Base-by-base conservation (phyloP, 73 alveolate genomes). In the Halteria grandinella region DNA sequence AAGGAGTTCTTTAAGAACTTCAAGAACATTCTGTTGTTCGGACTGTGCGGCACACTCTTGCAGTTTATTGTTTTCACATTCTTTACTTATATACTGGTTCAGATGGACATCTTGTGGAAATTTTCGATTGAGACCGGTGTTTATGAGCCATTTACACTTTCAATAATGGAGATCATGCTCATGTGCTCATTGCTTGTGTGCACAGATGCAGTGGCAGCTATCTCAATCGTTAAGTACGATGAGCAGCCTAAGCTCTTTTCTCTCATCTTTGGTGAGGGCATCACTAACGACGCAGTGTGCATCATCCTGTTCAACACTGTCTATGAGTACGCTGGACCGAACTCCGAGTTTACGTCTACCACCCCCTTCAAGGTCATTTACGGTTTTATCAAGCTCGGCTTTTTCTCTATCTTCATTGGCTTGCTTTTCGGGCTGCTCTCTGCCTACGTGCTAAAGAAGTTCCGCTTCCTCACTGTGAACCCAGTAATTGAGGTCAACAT, bases 201-300 rank as follows among this genome's bases (percentile, higher is more conserved):
- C 21, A 85, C 98, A 24, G 99, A 96, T 83, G 89, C 94, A 0
- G 98, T 96, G 0, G 97, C 97, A 18, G 98, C 98, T 17, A 69
- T 96, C 47, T 79, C 98, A 17, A 74, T 96, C 85, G 87, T 96
- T 14, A 93, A 90, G 18, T 93, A 90, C 45, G 88, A 88, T 37
- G 89, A 90, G 62, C 69, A 87, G 75, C 98, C 99, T 4, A 87
- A 92, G 71, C 79, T 96, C 51, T 91, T 91, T 88, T 74, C 95
- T 49, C 79, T 96, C 34, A 89, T 94, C 15, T 96, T 96, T 58
- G 99, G 99, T 1, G 99, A 94, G 60, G 97, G 98, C 14, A 94
- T 96, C 64, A 91, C 93, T 11, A 94, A 94, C 60, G 98, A 94
- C 87, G 98, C 98, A n/a, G 98, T 94, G 24, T 92, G 98, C 32